Base-by-base conservation (phyloP, 306 rosid species). In the Medicago lupulina region DNA sequence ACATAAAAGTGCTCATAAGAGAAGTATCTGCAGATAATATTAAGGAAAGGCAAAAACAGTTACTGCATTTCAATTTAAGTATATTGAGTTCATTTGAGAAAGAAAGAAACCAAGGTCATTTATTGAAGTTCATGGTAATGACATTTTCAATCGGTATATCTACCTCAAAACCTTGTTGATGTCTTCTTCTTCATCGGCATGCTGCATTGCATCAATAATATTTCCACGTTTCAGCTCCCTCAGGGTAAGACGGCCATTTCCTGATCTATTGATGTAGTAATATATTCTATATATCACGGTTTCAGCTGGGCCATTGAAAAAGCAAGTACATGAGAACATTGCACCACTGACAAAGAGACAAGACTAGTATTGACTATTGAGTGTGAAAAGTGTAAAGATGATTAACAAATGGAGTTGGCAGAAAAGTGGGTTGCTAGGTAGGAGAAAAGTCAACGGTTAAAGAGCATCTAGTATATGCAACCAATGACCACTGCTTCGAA, bases 171-270 rank as follows among this genome's bases (percentile, higher is more conserved):
- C 99, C 86, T 96, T 96, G 83, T 96, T 96, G 67, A 96, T 96
- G 84, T 96, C 99, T 82, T 96, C 99, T 83, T 96, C 99, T 85
- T 92, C 99, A 44, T 96, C 99, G 5, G 97, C 98, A 86, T 96
- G 99, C 83, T 85, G 99, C 98, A 96, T 92, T 72, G 97, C 99
- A 85, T 96, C 99, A 87, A 96, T 89, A 70, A 92, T 73, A 79
- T 92, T 96, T 67, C 98, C 97, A 79, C 94, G 96, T 85, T 90
- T 96, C 71, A 96, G 88, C 88, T 96, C 99, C 89, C 96, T 87
- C 76, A 96, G 89, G 74, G 97, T 90, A 79, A 96, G 96, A 75
- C 82, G 89, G 36, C 99, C 96, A 67, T 88, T 90, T 65, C 96
- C 97, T 41, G 96, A 83, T 88, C 98, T 89, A 90, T 92, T 96